These are phyloP conservation scores for Coemansia sp. DNA, from an alignment of 192 early-diverging fungal species.

Conservation along the genomic window DNA sequence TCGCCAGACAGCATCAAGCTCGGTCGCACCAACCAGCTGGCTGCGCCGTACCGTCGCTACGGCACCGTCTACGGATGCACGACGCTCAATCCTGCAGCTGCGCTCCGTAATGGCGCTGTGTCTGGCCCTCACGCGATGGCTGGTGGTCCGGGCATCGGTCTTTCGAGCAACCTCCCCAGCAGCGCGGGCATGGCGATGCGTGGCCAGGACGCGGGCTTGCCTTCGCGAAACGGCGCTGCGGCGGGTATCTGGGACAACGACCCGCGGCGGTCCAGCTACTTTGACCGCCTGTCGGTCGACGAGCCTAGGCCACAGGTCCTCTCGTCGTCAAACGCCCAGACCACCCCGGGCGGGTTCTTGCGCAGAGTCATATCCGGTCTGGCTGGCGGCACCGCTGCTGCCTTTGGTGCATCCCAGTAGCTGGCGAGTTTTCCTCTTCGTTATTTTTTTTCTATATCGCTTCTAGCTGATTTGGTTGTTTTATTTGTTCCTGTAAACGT, in stretches of 20 bases:
- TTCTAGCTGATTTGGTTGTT: no score
- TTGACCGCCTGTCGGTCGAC: slow-evolving; percentile 50
- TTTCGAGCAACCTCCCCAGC: not conserved
- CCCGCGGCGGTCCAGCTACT: slow-evolving; percentile 46
- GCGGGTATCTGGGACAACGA: slow-evolving; percentile 38
- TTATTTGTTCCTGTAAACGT: no score
- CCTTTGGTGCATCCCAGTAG: slow-evolving; percentile 43
- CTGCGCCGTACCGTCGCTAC: slow-evolving; percentile 41
- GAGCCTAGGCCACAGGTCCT: slow-evolving; percentile 29
- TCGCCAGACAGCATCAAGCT: slow-evolving; percentile 18
- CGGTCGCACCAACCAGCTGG: slow-evolving; percentile 20
- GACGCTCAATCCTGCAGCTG: slow-evolving; percentile 11
- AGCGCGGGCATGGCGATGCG: slow-evolving; percentile 16
- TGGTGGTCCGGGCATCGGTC: slow-evolving; percentile 9
- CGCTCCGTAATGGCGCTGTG: not conserved
- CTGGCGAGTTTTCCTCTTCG: not conserved
- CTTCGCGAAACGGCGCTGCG: slow-evolving; percentile 19
- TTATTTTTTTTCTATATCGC: no score
- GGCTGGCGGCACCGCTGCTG: slow-evolving; percentile 31
- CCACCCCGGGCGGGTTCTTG: slow-evolving; percentile 20
- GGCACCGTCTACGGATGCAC: slow-evolving; percentile 50
- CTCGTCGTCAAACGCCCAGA: slow-evolving; percentile 22
- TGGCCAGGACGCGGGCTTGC: slow-evolving; percentile 21
- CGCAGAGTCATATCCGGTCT: slow-evolving; percentile 47
- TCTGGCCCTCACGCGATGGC: not conserved